Conservation (phyloP, 768 basidiomycete genomes). For the Rhodotorula toruloides region DNA sequence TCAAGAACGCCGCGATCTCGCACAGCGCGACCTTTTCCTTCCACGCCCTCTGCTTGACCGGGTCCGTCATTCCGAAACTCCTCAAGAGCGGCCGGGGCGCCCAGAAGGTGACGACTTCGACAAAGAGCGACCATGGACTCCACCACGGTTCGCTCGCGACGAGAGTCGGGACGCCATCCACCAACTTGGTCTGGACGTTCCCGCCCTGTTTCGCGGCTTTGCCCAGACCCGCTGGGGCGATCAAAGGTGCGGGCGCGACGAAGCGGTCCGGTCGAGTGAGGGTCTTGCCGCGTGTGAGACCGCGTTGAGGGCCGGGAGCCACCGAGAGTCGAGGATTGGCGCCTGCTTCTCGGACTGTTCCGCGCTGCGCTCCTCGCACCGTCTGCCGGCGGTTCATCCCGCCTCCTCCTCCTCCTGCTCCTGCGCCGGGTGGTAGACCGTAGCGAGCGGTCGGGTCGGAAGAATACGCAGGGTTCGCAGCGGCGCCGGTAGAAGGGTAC, state of each 20-base stretch:
- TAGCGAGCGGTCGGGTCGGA: slow-evolving; percentile 7
- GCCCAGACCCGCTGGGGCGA: slow-evolving; percentile 64
- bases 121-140: slow-evolving; percentile 72
- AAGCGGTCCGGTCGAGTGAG: slow-evolving; percentile 91
- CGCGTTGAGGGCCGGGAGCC: slow-evolving; percentile 2
- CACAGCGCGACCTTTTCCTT: slow-evolving; percentile 93
- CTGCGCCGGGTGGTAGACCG: neutral
- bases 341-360: slow-evolving; percentile 29
- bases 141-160: slow-evolving; percentile 37
- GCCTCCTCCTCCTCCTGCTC: neutral
- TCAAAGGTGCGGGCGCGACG: slow-evolving; percentile 88
- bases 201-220: slow-evolving; percentile 26
- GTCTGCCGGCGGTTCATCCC: slow-evolving; percentile 22
- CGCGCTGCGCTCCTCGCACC: slow-evolving; percentile 32
- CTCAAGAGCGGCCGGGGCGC: slow-evolving; percentile 72
- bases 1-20: slow-evolving; percentile 73
- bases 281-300: slow-evolving; percentile 59
- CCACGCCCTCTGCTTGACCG: slow-evolving; percentile 80
- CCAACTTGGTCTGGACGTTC: slow-evolving; percentile 25
- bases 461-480: neutral
- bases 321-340: slow-evolving; percentile 1
- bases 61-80: slow-evolving; percentile 72
- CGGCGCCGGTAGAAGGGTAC: slow-evolving; percentile 4
- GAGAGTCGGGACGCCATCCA: slow-evolving; percentile 40
- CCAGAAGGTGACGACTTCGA: slow-evolving; percentile 79